These are phyloP conservation scores for Ophiostoma fasciatum DNA, from an alignment of 2,329 filamentous ascomycete genomes.

Conservation along the genomic window DNA sequence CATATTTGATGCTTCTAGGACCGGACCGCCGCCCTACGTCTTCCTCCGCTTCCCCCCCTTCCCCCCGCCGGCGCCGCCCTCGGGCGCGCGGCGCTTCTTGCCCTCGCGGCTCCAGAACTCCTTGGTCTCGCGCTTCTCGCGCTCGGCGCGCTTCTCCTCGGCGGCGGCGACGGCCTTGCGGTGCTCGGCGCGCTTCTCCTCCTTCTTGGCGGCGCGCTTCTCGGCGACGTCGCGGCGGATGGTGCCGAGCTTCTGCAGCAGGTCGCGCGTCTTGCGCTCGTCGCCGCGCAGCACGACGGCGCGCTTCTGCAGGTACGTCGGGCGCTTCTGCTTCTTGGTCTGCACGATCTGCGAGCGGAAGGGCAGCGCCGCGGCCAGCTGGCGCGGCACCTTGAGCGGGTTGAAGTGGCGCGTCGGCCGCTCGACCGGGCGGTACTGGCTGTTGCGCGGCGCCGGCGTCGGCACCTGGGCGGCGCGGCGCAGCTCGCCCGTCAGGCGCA, in stretches of 20 bases:
- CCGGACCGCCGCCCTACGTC: too few species aligned
- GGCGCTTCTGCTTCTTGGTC: conserved; percentile 63
- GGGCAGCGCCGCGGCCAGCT: conserved; percentile 69
- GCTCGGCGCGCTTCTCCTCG: conserved; percentile 68
- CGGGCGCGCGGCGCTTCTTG: conserved; percentile 42
- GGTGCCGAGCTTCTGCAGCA: conserved; percentile 88
- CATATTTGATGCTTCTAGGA: background rate
- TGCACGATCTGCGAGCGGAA: conserved; percentile 82
- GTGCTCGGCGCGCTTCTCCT: conserved; percentile 69
- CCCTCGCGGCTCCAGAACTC: conserved; percentile 91
- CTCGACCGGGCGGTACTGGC: conserved; percentile 60
- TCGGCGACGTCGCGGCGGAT: conserved; percentile 81
- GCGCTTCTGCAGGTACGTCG: conserved; percentile 89
- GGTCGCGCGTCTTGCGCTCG: conserved; percentile 73
- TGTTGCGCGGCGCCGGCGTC: conserved; percentile 72
- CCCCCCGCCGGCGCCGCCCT: conserved; percentile 20
- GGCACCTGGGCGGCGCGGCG: conserved; percentile 59
- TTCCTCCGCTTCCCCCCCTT: conserved; percentile 21
- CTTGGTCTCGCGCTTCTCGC: conserved; percentile 82
- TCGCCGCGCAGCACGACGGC: conserved; percentile 81
- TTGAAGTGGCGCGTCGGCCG: conserved; percentile 63
- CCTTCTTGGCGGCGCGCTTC: conserved; percentile 73
- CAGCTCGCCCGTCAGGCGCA: conserved; percentile 89
- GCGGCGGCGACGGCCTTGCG: conserved; percentile 69
- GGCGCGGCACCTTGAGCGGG: conserved; percentile 58